Base-by-base conservation (phyloP, 225 moss, liverwort and hornwort species). In the Straminergon stramineum region DNA sequence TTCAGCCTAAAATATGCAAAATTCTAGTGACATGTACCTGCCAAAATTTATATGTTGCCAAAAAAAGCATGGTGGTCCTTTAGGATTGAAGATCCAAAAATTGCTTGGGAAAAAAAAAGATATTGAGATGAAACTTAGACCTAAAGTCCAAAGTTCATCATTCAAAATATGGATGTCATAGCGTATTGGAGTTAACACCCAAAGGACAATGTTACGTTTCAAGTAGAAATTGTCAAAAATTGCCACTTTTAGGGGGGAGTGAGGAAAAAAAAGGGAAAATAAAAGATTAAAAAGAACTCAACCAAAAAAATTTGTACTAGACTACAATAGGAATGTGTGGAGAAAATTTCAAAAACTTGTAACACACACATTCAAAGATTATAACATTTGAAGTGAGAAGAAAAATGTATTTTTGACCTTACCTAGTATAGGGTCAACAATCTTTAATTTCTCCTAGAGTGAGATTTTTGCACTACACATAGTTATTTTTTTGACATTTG, bases 351-450 rank as follows among this genome's bases (percentile, higher is more conserved):
- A 24, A 1, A 71, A 39, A 15, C 6, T 4, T 71, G 41, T 26
- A 41, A 2, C 15, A 7, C 2, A n/a, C 7, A 8, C 0, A 41
- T 41, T 15, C 5, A 71, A 69, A 41, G 26, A 71, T 71, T 26
- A 26, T 9, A 14, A 26, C 0, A 0, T 15, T 71, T 71, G 41
- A 71, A 69, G 4, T 22, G 22, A 7, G 22, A 68, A 69, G 12
- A 20, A 6, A 37, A 37, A 15, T 62, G 15, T 3, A 16, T 30
- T 24, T 39, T 2, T 5, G 1, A 70, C 24, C 14, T 24, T 39
- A 15, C 4, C 0, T 0, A 0, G n/a, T n/a, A 70, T 1, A 24
- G 0, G 14, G 14, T 1, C 23, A 39, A 23, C 2, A 39, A 0
- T 24, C 70, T 39, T 70, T 8, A 39, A 14, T 21, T 57, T 9